A percentile compares a stretch with the other conserved stretches of the same genome.
phyloP scores from a whole-genome alignment of 2,329 filamentous ascomycete species.

The Parastagonospora nodorum region DNA sequence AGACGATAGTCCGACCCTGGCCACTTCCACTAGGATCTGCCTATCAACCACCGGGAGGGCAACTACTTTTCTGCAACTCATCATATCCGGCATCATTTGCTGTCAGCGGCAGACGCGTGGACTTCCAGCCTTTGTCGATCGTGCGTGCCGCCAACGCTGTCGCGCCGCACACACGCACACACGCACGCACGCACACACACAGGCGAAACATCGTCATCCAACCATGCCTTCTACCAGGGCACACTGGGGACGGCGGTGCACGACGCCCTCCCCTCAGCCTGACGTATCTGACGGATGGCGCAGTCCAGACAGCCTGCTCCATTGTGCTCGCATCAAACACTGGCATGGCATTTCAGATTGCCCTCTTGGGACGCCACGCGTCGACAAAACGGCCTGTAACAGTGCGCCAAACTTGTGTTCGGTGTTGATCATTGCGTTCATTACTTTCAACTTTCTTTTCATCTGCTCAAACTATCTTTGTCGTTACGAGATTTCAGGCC shows the following conservation, averaged over 20 bases:
- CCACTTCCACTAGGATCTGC: constrained; percentile 14
- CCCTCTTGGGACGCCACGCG: too few relatives aligned
- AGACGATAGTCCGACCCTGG: constrained; percentile 15
- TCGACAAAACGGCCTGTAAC: too few relatives aligned
- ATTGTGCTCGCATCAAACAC: not conserved
- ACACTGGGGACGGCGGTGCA: constrained; percentile 10
- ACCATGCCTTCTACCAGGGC: constrained; percentile 12
- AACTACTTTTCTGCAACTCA: constrained; percentile 26
- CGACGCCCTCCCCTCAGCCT: constrained; percentile 10
- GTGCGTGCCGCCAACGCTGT: constrained; percentile 18
- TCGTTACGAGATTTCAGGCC: too few relatives aligned
- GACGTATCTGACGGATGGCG: not conserved
- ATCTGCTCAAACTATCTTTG: too few relatives aligned
- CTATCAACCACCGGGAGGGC: constrained; percentile 23
- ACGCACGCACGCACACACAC: constrained; percentile 21
- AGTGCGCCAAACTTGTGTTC: too few relatives aligned
- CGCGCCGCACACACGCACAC: constrained; percentile 21
- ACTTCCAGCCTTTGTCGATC: constrained; percentile 19
- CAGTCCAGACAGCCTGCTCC: constrained; percentile 15
- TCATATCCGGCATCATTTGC: constrained; percentile 23
- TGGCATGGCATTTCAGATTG: too few relatives aligned
- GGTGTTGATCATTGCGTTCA: too few relatives aligned
- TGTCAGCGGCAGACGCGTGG: constrained; percentile 26
- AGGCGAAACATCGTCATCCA: constrained; percentile 23
- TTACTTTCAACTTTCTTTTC: too few relatives aligned